Evolutionary conservation across 495 filamentous ascomycete genomes (phyloP).

Genomic region (Immersiella caudata): DNA sequence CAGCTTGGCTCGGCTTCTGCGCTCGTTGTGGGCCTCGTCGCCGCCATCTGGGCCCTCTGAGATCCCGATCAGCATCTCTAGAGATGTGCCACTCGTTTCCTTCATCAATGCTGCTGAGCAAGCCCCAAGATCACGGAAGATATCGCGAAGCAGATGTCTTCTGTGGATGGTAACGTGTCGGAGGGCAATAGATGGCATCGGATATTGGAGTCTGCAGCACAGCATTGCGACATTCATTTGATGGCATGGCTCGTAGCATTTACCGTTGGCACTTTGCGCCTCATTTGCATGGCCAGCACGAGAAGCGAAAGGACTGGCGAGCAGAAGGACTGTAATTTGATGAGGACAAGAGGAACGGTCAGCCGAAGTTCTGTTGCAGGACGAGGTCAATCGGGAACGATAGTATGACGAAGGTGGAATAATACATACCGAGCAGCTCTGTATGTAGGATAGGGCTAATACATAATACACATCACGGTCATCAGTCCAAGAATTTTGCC

Average conservation of each 20-base stretch:
- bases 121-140: neutral
- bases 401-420: neutral
- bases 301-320: neutral
- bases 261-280: neutral
- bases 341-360: neutral
- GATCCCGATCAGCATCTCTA: neutral
- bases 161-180: neutral
- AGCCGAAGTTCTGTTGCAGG: neutral
- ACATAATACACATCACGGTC: neutral
- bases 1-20: constrained; percentile 39
- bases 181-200: neutral
- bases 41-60: constrained; percentile 39
- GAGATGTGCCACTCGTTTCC: neutral
- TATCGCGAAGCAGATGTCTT: neutral
- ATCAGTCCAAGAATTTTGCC: neutral
- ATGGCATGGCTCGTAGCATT: neutral
- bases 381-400: neutral
- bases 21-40: constrained; percentile 38
- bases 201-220: neutral
- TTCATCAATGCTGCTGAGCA: neutral
- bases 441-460: neutral
- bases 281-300: neutral
- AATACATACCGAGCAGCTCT: constrained; percentile 3
- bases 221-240: neutral
- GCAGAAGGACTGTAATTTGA: neutral